Base-by-base conservation (phyloP, 2,329 filamentous ascomycete species). In the Cercospora janseana region DNA sequence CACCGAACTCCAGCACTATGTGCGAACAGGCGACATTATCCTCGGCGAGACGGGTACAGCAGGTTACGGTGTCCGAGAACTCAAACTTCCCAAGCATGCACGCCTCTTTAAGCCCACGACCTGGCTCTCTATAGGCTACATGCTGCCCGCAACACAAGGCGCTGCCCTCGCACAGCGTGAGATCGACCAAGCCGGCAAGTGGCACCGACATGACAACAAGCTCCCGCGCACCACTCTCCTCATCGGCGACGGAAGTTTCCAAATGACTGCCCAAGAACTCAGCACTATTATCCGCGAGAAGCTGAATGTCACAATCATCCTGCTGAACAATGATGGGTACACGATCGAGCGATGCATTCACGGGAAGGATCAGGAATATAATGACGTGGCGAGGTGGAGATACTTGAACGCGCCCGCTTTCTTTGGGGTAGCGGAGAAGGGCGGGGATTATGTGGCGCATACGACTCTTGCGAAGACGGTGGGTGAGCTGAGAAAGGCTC, bases 21-120 rank as follows among this genome's bases (percentile, higher is more conserved):
- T 56, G 3, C 41, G 35, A n/a, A 37, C 43, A 1, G 40, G 83
- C 38, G 90, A 95, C 62, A 81, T 94, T 49, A 75, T 95, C 46
- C 80, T 95, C 38, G 92, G 88, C 0, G 90, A 94, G 68, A 95
- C 89, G 2, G 90, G 89, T 29, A 95, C 90, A 0, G 77, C 88
- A 51, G 92, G 90, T 70, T 93, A 94, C 67, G 90, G 90, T 48
- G 88, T 94, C 60, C 89, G 87, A 80, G 87, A 91, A 52, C 90
- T 88, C 4, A 80, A 80, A 31, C 92, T 95, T 72, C 89, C 89
- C 0, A 68, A 75, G 3, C 78, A 79, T 12, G 86, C 91, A 10
- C 88, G 81, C 5, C 86, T 87, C 13, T 81, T 95, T 62, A 88
- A 81, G 43, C 88, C 93, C 66, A 85, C 87, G 2, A 81, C 94